Conservation (phyloP, 1,284 basidiomycete species). For the Takashimella koratensis region DNA sequence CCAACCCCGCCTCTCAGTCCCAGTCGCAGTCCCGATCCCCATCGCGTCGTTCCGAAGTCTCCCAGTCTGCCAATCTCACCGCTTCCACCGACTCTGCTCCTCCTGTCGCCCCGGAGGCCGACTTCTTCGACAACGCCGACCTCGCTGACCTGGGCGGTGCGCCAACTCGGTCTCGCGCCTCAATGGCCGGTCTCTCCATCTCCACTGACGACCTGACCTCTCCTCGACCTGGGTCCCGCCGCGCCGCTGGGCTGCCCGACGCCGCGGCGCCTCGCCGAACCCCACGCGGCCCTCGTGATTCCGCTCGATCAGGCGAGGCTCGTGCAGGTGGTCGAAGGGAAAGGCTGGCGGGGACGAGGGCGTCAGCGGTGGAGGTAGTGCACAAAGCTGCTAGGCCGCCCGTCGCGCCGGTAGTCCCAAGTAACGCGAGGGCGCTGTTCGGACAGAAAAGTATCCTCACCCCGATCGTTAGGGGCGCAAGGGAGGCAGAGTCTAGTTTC, state of each 20-base stretch:
- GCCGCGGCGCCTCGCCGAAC: not conserved
- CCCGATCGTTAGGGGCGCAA: slow-evolving; percentile 2
- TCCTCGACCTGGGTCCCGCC: slow-evolving; percentile 4
- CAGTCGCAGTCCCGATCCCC: too few relatives aligned
- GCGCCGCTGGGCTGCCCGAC: not conserved
- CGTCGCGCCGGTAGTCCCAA: slow-evolving; percentile 1
- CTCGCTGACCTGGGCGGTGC: too few relatives aligned
- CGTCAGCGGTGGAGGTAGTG: not conserved
- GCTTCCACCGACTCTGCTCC: too few relatives aligned
- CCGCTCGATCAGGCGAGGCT: too few relatives aligned
- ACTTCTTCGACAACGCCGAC: slow-evolving; percentile 11
- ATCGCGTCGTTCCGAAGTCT: too few relatives aligned
- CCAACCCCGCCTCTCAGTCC: too few relatives aligned
- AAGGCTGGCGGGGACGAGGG: too few relatives aligned
- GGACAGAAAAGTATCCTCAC: slow-evolving; percentile 10
- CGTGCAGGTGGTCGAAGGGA: too few relatives aligned
- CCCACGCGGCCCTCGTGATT: too few relatives aligned
- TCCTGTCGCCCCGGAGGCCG: slow-evolving; percentile 6
- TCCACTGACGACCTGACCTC: not conserved
- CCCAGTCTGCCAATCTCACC: too few relatives aligned
- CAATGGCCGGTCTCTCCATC: not conserved
- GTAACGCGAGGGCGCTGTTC: slow-evolving; percentile 7
- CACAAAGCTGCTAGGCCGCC: not conserved
- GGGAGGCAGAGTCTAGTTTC: not conserved
- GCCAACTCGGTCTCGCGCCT: not conserved